These are phyloP conservation scores for Rhodomyrtus psidioides DNA, from an alignment of 441 rosid species.

Conservation along the genomic window DNA sequence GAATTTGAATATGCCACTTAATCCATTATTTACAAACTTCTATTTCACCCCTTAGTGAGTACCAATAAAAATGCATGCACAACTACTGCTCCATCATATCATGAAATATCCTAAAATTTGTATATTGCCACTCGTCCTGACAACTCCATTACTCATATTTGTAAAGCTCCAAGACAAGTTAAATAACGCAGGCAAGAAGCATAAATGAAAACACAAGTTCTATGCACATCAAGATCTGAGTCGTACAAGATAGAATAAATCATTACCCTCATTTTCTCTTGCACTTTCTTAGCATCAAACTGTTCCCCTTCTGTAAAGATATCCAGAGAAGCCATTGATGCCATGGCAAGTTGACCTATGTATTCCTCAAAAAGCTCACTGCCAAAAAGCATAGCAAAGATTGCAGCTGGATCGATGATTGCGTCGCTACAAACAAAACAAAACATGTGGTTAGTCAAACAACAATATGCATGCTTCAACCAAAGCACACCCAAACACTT, in stretches of 20 bases:
- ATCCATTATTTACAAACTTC: background rate
- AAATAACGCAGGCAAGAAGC: background rate
- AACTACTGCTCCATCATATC: background rate
- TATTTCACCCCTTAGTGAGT: background rate
- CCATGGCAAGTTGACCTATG: slow-evolving; percentile 98
- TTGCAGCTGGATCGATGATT: slow-evolving; percentile 90
- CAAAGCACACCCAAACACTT: background rate
- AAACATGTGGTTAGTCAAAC: background rate
- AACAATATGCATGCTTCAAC: background rate
- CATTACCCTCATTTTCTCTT: slow-evolving; percentile 82
- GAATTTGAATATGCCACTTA: background rate
- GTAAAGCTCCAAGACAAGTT: background rate
- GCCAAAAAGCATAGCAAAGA: slow-evolving; percentile 97
- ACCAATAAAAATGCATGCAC: background rate
- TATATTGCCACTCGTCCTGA: background rate
- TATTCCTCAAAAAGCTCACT: slow-evolving; percentile 95
- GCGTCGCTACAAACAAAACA: slow-evolving; percentile 57
- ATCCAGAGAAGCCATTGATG: slow-evolving; percentile 95
- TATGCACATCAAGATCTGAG: background rate
- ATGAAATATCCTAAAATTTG: background rate
- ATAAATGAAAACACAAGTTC: background rate
- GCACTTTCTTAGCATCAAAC: slow-evolving; percentile 75
- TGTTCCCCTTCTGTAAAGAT: slow-evolving; percentile 83
- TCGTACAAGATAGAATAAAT: background rate
- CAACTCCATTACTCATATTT: background rate